Percentiles rank a stretch among this genome's conserved stretches.
Conservation (phyloP, 2,329 filamentous ascomycete genomes). For the Colletotrichum camelliae region DNA sequence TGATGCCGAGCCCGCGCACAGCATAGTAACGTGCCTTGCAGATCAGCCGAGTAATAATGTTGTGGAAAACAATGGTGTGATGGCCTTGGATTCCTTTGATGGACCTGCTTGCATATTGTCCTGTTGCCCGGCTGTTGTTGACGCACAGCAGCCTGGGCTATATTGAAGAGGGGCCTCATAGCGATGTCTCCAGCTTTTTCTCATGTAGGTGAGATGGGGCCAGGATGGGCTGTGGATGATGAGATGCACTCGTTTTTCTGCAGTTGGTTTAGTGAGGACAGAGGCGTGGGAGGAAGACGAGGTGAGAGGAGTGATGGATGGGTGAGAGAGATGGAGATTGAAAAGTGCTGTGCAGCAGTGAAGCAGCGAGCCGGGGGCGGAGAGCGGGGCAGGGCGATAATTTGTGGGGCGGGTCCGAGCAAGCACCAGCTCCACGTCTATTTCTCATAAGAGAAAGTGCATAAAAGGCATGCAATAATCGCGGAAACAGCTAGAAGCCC, state of each 20-base stretch:
- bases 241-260: neutral
- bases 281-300: neutral
- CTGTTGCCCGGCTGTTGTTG: neutral
- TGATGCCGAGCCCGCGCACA: neutral
- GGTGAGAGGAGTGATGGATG: neutral
- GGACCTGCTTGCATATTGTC: neutral
- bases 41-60: neutral
- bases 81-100: neutral
- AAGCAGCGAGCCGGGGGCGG: neutral
- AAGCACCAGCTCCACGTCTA: neutral
- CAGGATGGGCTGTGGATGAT: conserved; percentile 2
- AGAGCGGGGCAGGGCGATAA: neutral
- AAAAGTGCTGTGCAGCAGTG: neutral
- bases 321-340: neutral
- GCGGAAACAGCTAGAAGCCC: neutral
- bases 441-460: neutral
- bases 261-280: neutral
- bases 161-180: neutral
- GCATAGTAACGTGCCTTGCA: conserved; percentile 5
- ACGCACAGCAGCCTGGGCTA: neutral
- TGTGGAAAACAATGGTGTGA: neutral
- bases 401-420: neutral
- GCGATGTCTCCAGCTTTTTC: neutral
- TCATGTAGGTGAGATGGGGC: conserved; percentile 14
- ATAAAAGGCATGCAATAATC: neutral